Evolutionary conservation across 2,329 filamentous ascomycete species (phyloP), one percentile per base, ranked within the genome.

Genomic region (Chaetomium sp.): DNA sequence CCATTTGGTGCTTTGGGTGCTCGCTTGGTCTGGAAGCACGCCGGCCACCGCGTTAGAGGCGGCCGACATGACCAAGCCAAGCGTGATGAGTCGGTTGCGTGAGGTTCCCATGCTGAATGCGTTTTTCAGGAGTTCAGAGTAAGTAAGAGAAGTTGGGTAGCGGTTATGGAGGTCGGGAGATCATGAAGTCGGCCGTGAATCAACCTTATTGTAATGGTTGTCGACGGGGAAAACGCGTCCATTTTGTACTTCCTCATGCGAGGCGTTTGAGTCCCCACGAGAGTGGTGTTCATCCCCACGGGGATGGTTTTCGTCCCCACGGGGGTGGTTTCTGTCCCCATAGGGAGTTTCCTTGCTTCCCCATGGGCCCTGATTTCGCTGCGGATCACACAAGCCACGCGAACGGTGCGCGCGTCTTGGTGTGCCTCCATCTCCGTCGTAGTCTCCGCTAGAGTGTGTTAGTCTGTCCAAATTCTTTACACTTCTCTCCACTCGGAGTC

Each of bases 101-200:
- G 53, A 19, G 19, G 11, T n/a, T 34, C n/a, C 43, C 53, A 55
- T 55, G 53, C 9, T 19, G 41, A 51, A 40, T 50, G 40, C 19
- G 40, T 49, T 44, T 32, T 50, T 46, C 52, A 41, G 34, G 19
- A 27, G 19, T 27, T 27, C 19, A 27, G 19, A 27, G 19, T 27
- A 27, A 27, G 19, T 27, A 27, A 27, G 19, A 27, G 19, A 27
- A 42, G 35, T 52, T 9, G 43, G 46, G 6, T 48, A 14, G 7
- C 14, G 32, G 19, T 37, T 40, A 27, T 27, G 19, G 19, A 14
- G 36, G 19, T 33, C 8, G 32, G 12, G 36, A 49, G 11, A 27
- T 32, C 36, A 6, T 33, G 11, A 40, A 49, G 36, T 32, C 36
- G 8, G 36, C 9, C 14, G 47, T 12, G 8, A 2, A 40, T 40